Conservation (phyloP, 2,329 filamentous ascomycete species). For the Beauveria varroae region DNA sequence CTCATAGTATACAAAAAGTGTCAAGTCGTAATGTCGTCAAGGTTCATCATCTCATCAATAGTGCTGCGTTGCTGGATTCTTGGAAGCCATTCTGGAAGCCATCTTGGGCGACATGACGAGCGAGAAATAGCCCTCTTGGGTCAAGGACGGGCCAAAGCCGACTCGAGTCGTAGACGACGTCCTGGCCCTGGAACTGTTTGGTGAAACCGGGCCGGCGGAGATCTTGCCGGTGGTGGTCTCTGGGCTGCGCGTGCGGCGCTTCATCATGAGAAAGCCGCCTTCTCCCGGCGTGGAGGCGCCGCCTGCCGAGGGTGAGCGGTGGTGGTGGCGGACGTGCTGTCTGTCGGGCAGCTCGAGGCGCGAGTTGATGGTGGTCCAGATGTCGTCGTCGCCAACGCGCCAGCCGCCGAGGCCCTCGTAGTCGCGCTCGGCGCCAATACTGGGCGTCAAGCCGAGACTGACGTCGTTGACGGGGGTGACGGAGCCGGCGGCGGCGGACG, state of each 20-base stretch:
- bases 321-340: slow-evolving; percentile 31
- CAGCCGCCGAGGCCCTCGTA: slow-evolving; percentile 55
- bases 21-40: background rate
- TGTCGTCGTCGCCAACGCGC: slow-evolving; percentile 39
- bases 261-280: slow-evolving; percentile 38
- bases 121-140: slow-evolving; percentile 37
- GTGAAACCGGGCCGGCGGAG: slow-evolving; percentile 22
- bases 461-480: slow-evolving; percentile 28
- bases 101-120: slow-evolving; percentile 22
- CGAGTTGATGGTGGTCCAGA: slow-evolving; percentile 47
- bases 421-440: slow-evolving; percentile 45
- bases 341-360: slow-evolving; percentile 42
- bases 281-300: slow-evolving; percentile 31
- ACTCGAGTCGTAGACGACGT: slow-evolving; percentile 37
- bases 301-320: slow-evolving; percentile 32
- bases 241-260: slow-evolving; percentile 29
- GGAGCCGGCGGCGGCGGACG: slow-evolving; percentile 23
- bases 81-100: slow-evolving; percentile 20
- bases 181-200: slow-evolving; percentile 41
- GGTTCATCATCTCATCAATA: background rate
- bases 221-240: slow-evolving; percentile 18
- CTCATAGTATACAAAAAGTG: background rate
- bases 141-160: slow-evolving; percentile 20
- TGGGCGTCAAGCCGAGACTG: slow-evolving; percentile 35
- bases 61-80: slow-evolving; percentile 18